Evolutionary conservation across 1,139 yeast species (phyloP).

Genomic region (Taphrina deformans): DNA sequence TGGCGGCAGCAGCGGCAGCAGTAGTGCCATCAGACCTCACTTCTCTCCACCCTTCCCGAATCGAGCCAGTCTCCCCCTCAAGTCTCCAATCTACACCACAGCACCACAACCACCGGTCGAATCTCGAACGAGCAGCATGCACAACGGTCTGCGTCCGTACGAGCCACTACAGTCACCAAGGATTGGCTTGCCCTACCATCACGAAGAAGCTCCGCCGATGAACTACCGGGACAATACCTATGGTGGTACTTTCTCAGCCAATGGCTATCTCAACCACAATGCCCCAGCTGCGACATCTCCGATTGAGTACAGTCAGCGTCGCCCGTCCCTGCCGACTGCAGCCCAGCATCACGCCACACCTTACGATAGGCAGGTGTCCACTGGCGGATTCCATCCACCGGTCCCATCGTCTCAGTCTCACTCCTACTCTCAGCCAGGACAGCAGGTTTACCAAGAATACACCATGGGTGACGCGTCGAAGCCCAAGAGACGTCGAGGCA

Average conservation of each 20-base stretch:
- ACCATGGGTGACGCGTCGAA: slow-evolving; percentile 5
- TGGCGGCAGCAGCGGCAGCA: neutral
- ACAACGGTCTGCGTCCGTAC: neutral
- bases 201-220: neutral
- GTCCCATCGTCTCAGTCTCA: neutral
- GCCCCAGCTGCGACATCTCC: neutral
- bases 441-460: neutral
- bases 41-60: slow-evolving; percentile 16
- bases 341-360: neutral
- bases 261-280: neutral
- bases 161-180: slow-evolving; percentile 1
- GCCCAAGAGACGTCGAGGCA: slow-evolving; percentile 58
- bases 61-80: neutral
- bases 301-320: neutral
- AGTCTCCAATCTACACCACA: slow-evolving; percentile 1
- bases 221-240: neutral
- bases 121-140: neutral
- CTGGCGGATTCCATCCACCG: neutral
- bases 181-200: neutral
- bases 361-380: slow-evolving; percentile 15
- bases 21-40: neutral
- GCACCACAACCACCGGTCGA: neutral
- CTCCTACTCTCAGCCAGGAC: neutral
- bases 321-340: neutral
- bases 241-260: neutral